phyloP scores from a whole-genome alignment of 805 yeast genomes.

The Ogataea haglerorum region DNA sequence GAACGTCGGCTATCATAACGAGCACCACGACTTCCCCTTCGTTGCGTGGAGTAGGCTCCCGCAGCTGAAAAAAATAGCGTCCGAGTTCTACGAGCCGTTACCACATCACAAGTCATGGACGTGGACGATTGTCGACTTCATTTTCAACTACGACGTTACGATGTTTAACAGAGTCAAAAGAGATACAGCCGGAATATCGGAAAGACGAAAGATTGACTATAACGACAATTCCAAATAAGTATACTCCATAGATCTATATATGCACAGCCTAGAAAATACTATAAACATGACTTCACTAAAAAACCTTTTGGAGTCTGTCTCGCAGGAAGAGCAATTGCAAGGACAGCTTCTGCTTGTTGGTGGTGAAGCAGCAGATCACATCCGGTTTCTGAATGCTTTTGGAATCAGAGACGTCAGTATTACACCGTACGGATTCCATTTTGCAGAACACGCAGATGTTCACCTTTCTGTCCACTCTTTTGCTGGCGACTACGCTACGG shows the following conservation, averaged over 20 bases:
- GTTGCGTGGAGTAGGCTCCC: constrained; percentile 86
- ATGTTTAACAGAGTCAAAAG: constrained; percentile 84
- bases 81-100: constrained; percentile 76
- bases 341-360: constrained; percentile 7
- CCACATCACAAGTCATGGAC: constrained; percentile 80
- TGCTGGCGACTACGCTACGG: neutral
- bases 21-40: constrained; percentile 94
- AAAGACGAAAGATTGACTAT: constrained; percentile 32
- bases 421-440: constrained; percentile 13
- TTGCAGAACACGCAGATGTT: constrained; percentile 5
- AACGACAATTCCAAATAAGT: constrained; percentile 32
- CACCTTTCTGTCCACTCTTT: constrained; percentile 12
- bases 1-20: constrained; percentile 94
- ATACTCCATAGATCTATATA: neutral
- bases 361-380: constrained; percentile 10
- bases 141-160: constrained; percentile 61
- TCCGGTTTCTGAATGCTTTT: constrained; percentile 4
- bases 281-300: constrained; percentile 13
- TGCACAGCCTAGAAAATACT: constrained; percentile 1
- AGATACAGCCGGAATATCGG: constrained; percentile 33
- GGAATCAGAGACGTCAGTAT: constrained; percentile 1
- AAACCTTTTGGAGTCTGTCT: constrained; percentile 10
- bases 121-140: constrained; percentile 68
- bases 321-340: constrained; percentile 2
- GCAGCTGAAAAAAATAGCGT: constrained; percentile 59